Conservation (phyloP, 1,284 basidiomycete species). For the Apiotrichum gracile region DNA sequence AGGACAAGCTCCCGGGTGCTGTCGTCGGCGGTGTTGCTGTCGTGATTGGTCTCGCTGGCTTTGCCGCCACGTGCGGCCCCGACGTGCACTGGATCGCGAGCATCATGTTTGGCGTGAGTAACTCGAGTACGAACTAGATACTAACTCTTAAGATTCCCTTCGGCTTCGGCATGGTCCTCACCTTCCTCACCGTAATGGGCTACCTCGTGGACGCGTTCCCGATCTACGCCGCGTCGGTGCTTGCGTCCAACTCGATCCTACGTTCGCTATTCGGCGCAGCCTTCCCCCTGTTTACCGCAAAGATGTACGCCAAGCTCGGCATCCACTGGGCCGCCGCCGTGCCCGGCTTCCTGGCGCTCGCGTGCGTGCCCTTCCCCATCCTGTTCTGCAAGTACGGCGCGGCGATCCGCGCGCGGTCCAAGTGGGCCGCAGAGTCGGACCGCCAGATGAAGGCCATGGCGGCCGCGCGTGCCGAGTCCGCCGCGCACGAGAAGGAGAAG, state of each 20-base stretch:
- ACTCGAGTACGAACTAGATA: no score
- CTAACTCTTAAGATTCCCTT: no score
- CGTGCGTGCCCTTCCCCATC: conserved; percentile 55
- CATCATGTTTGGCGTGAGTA: conserved; percentile 56
- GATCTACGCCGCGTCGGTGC: conserved; percentile 52
- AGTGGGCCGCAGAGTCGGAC: conserved; percentile 39
- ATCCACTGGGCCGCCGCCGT: conserved; percentile 56
- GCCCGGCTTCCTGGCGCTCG: conserved; percentile 56
- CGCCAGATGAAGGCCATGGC: conserved; percentile 29
- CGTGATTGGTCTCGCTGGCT: conserved; percentile 18
- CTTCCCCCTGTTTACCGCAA: conserved; percentile 56
- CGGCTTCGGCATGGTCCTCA: conserved; percentile 44
- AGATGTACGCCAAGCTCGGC: conserved; percentile 56
- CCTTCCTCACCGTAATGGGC: conserved; percentile 29
- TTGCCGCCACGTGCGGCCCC: conserved; percentile 54
- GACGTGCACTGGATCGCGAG: conserved; percentile 58
- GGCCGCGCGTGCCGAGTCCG: no score
- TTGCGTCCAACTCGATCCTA: conserved; percentile 63
- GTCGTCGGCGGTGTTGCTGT: conserved; percentile 52
- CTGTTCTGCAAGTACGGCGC: conserved; percentile 22
- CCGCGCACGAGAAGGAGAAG: no score
- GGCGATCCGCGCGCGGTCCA: conserved; percentile 56
- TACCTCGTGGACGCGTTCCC: conserved; percentile 62
- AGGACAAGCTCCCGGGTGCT: conserved; percentile 57
- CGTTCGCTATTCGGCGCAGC: conserved; percentile 57